Conservation (phyloP, 176 grass and related monocot species). For the Saccharum officinarum region DNA sequence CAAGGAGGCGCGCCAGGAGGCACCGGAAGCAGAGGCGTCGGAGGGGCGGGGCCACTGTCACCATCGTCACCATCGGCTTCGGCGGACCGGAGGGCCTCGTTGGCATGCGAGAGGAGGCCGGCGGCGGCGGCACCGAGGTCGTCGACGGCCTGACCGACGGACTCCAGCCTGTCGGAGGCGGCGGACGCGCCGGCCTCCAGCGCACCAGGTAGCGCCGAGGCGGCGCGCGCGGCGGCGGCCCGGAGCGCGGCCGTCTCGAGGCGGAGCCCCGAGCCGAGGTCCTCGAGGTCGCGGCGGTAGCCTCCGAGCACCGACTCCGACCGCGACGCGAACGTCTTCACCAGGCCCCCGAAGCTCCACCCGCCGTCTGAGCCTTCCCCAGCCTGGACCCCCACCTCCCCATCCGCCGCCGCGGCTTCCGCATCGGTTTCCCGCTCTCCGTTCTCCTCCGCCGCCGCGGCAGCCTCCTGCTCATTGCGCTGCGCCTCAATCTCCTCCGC, state of each 20-base stretch:
- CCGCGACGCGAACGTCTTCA: conserved; percentile 70
- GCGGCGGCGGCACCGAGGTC: conserved; percentile 58
- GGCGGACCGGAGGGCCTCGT: conserved; percentile 59
- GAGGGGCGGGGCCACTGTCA: conserved; percentile 22
- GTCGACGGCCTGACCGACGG: conserved; percentile 73
- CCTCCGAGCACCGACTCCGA: conserved; percentile 69
- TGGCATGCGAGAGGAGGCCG: conserved; percentile 67
- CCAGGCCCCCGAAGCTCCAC: conserved; percentile 69
- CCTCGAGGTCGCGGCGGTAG: conserved; percentile 71
- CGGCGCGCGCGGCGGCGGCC: conserved; percentile 48
- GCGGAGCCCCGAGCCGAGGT: conserved; percentile 68
- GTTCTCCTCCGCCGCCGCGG: background rate
- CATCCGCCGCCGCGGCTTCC: background rate
- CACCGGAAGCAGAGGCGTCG: conserved; percentile 18
- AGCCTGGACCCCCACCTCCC: background rate
- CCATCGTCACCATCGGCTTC: conserved; percentile 38
- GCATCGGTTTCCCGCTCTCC: conserved; percentile 9
- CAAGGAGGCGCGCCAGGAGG: conserved; percentile 46
- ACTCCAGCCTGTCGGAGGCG: conserved; percentile 71
- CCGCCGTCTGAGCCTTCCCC: background rate
- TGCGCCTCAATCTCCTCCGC: conserved; percentile 51
- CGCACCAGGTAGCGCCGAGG: conserved; percentile 39
- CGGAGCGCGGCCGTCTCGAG: conserved; percentile 59
- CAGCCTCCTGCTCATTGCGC: conserved; percentile 18
- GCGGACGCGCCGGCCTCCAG: conserved; percentile 61